A percentile compares a stretch with the other conserved stretches of the same genome.
These are phyloP conservation scores for Boechera divaricarpa DNA, from an alignment of 345 rosid species.

Conservation along the genomic window DNA sequence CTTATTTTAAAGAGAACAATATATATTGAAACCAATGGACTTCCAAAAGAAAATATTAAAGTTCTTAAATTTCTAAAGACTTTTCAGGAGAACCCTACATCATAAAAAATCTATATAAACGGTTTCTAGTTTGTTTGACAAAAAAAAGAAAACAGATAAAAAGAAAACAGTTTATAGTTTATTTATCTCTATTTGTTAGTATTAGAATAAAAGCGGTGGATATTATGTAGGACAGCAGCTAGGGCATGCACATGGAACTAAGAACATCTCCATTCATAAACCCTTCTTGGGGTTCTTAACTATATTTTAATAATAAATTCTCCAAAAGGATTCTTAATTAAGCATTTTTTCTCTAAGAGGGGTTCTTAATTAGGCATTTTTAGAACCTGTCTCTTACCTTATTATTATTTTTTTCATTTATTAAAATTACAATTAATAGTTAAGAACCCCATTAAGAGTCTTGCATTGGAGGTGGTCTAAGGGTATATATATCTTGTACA, in stretches of 20 bases:
- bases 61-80: neutral
- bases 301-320: no score
- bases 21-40: neutral
- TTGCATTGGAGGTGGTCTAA: no score
- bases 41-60: neutral
- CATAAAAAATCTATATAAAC: neutral
- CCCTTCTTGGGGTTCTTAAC: no score
- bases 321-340: no score
- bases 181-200: neutral
- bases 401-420: no score
- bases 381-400: no score
- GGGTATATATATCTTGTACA: neutral
- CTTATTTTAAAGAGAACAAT: neutral
- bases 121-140: neutral
- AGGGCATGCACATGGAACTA: constrained; percentile 16
- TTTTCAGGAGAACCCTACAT: neutral
- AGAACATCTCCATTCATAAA: no score
- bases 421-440: no score
- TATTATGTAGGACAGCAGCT: neutral
- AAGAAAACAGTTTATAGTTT: neutral
- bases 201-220: neutral
- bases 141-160: no score
- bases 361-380: no score
- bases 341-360: no score
- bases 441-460: no score